These are phyloP conservation scores for Thermomyces lanuginosus DNA, from an alignment of 2,329 filamentous ascomycete genomes.

Conservation along the genomic window DNA sequence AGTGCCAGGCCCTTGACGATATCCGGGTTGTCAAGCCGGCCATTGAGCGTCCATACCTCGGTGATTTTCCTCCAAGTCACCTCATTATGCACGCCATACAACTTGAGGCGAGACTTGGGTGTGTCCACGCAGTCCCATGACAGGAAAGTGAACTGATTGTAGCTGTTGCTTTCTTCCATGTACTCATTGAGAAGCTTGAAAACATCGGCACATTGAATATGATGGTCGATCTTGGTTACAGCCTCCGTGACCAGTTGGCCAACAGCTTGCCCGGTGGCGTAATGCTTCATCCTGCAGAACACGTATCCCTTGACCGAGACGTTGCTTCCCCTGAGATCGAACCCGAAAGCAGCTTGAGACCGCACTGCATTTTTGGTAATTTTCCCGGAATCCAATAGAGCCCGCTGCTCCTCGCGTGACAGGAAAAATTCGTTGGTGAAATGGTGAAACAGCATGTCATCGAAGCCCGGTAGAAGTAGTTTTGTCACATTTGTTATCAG, in stretches of 20 bases:
- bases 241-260: neutral
- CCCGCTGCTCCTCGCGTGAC: too few relatives aligned
- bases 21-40: too few relatives aligned
- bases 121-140: neutral
- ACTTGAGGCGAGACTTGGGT: neutral
- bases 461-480: neutral
- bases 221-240: neutral
- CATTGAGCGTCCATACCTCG: too few relatives aligned
- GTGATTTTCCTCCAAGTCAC: too few relatives aligned
- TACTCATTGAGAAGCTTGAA: neutral
- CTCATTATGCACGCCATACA: too few relatives aligned
- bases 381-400: too few relatives aligned
- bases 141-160: neutral
- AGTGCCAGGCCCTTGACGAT: too few relatives aligned
- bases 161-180: neutral
- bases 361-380: too few relatives aligned
- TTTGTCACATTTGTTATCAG: neutral
- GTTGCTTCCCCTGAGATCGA: conserved; percentile 6
- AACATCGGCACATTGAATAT: neutral
- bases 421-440: too few relatives aligned
- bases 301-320: conserved; percentile 10
- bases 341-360: conserved; percentile 9
- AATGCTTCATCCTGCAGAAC: conserved; percentile 3
- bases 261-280: neutral
- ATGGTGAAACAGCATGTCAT: neutral